phyloP scores from a whole-genome alignment of 208 protist genomes.

The Trypanosoma lewisi region DNA sequence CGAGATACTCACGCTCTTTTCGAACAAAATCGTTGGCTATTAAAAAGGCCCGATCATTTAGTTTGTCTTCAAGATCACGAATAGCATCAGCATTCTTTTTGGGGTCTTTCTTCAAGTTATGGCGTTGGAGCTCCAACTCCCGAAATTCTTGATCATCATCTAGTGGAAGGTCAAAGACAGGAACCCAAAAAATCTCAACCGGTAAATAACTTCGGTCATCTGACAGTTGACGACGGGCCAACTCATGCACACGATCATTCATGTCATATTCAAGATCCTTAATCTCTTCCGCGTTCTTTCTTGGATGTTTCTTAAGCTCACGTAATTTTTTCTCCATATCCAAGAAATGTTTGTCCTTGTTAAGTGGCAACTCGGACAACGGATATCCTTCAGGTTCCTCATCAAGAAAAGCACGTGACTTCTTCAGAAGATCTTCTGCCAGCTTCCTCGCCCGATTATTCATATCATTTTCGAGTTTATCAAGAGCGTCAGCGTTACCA shows the following conservation, averaged over 20 bases:
- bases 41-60: constrained; percentile 53
- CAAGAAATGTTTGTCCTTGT: too few relatives aligned
- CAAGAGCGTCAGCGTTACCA: neutral
- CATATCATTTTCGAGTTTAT: too few relatives aligned
- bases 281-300: constrained; percentile 12
- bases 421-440: too few relatives aligned
- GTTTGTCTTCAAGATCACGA: constrained; percentile 34
- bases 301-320: constrained; percentile 4
- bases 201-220: constrained; percentile 2
- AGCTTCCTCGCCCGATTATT: too few relatives aligned
- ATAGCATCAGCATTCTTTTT: constrained; percentile 15
- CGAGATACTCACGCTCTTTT: constrained; percentile 66
- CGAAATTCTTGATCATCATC: constrained; percentile 46
- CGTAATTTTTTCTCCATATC: constrained; percentile 9
- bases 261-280: constrained; percentile 8
- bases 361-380: too few relatives aligned
- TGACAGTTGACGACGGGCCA: constrained; percentile 12
- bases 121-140: constrained; percentile 60
- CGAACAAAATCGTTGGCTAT: constrained; percentile 67
- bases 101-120: constrained; percentile 48
- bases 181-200: constrained; percentile 35
- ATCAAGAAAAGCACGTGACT: too few relatives aligned
- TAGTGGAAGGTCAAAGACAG: constrained; percentile 40
- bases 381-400: constrained; percentile 26
- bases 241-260: constrained; percentile 14